Evolutionary conservation across 140 eudicot genomes (phyloP), one percentile per base, ranked within the genome.

Genomic region (Anethum foeniculum): DNA sequence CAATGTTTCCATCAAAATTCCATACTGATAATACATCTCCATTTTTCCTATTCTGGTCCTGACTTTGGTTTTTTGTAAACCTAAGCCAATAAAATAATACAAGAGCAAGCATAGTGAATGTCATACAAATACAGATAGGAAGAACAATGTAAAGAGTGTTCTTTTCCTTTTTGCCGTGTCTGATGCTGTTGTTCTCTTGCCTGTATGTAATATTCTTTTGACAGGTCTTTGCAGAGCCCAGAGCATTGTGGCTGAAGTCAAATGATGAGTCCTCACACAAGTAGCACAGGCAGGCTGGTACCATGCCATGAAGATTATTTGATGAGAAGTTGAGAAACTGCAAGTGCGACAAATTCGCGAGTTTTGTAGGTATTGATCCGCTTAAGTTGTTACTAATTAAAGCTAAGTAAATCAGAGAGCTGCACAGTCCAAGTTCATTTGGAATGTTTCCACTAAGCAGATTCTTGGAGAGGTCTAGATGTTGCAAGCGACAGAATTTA

Each of bases 401-500:
- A 32, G 25, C 48, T 71, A 71, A 71, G 47, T 71, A 19, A 71
- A 5, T 32, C 48, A 71, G 5, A 38, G 48, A 71, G 76, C 46
- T 16, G 76, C 76, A 71, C 25, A 18, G 16, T 71, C 46, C 76
- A 71, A 71, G 76, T 71, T 36, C 76, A 30, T 71, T 34, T 19
- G 76, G 76, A 13, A 71, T 36, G 49, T 18, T 36, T 71, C 76
- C 76, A 19, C 14, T 71, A 0, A 71, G 15, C 48, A 3, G 14
- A 71, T 71, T 71, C 46, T 19, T 71, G 76, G 76, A 71, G 28
- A 71, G 76, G 25, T 71, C 46, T 18, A 71, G 76, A 38, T 71
- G 12, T 38, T 71, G 47, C n/a, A 71, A 19, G 28, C 16, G 48
- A 71, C 76, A 71, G 14, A 16, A 6, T 38, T 14, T 34, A 18